These are phyloP conservation scores for Colletotrichum sp. DNA, from an alignment of 2,329 filamentous ascomycete species.

Conservation along the genomic window DNA sequence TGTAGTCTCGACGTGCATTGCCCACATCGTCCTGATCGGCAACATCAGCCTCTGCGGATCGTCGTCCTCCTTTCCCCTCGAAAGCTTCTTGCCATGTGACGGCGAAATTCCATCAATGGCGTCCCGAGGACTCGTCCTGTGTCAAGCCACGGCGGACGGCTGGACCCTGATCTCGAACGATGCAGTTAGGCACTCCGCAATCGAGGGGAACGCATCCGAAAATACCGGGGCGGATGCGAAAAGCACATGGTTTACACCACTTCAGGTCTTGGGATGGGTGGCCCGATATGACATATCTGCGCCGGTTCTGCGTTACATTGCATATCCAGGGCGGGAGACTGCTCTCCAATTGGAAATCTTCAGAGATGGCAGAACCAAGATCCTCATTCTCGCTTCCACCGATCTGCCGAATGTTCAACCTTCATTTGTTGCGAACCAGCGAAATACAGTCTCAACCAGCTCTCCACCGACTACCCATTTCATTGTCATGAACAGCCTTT, in stretches of 20 bases:
- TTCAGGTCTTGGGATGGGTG: neutral
- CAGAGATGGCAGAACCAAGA: neutral
- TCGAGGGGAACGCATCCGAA: neutral
- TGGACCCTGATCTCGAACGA: constrained; percentile 3
- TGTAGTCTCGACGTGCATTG: neutral
- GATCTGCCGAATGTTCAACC: too few species aligned
- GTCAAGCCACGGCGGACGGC: neutral
- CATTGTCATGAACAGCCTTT: too few species aligned
- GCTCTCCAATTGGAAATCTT: neutral
- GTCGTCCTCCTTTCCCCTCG: constrained; percentile 7
- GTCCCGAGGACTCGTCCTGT: neutral
- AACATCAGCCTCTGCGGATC: neutral
- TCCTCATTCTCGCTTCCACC: neutral
- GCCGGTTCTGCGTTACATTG: neutral
- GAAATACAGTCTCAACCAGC: neutral
- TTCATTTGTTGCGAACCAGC: too few species aligned
- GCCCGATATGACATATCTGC: neutral
- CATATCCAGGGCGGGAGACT: neutral
- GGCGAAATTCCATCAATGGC: constrained; percentile 15
- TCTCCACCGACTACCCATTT: too few species aligned
- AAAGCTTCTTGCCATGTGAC: neutral
- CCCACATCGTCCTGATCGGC: neutral
- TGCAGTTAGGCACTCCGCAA: neutral
- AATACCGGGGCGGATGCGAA: neutral
- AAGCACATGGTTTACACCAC: neutral